These are phyloP conservation scores for Boletellus ananas DNA, from an alignment of 768 basidiomycete genomes.

Conservation along the genomic window DNA sequence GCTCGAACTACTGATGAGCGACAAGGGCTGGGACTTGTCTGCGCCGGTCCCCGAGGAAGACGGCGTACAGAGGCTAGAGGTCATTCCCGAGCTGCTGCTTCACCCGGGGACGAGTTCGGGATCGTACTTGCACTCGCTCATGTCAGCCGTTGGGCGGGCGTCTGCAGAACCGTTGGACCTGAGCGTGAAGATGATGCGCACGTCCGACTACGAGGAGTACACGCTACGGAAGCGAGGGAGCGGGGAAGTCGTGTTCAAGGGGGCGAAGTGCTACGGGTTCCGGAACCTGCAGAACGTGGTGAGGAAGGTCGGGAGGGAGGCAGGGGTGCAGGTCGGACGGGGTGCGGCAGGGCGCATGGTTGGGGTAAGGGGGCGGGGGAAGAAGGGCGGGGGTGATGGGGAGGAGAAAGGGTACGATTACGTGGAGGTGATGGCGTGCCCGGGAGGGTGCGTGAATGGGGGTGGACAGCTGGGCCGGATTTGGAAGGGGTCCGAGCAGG, in stretches of 20 bases:
- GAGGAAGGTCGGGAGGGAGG: conserved; percentile 83
- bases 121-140: conserved; percentile 82
- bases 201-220: conserved; percentile 77
- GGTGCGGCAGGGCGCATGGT: conserved; percentile 55
- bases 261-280: conserved; percentile 96
- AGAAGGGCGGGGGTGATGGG: conserved; percentile 32
- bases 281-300: conserved; percentile 97
- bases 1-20: conserved; percentile 77
- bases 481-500: conserved; percentile 18
- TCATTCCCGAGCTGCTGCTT: conserved; percentile 67
- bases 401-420: conserved; percentile 70
- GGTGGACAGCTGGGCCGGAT: conserved; percentile 67
- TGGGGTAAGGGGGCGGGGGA: conserved; percentile 27
- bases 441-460: conserved; percentile 95
- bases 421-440: conserved; percentile 99
- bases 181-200: conserved; percentile 56
- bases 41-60: conserved; percentile 52
- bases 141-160: conserved; percentile 47
- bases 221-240: conserved; percentile 42
- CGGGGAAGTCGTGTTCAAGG: conserved; percentile 76
- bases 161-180: conserved; percentile 47
- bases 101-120: conserved; percentile 90
- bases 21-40: conserved; percentile 77
- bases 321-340: conserved; percentile 66
- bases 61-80: conserved; percentile 8